Evolutionary conservation across 2,329 filamentous ascomycete species (phyloP), one percentile per base, ranked within the genome.

Genomic region (Fusarium sp.): DNA sequence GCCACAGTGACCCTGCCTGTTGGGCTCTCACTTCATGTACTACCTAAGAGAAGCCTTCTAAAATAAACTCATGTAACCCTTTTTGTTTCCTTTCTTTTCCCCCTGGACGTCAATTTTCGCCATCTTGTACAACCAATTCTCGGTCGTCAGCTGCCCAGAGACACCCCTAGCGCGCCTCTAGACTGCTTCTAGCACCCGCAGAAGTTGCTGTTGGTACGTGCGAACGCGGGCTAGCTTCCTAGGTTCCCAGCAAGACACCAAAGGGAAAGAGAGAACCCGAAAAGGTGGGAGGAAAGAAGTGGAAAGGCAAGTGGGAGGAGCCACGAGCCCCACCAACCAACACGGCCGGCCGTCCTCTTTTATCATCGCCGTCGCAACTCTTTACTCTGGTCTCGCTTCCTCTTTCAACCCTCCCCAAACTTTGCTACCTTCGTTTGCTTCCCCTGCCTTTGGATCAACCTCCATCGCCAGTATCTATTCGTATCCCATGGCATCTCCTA

Each of bases 341-440:
- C 47, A 31, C 47, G 47, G 27, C 64, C 63, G 66, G 61, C 67
- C 74, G 66, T 72, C 73, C 69, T 71, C 76, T 74, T 79, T 77
- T 77, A 79, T 79, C 77, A 74, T 71, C 65, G 70, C 69, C 67
- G 76, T 75, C 70, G 77, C 77, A 77, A 79, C 67, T 70, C 69
- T 76, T 31, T 68, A 34, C 58, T 73, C 66, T 31, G 66, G 47
- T 61, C 71, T 76, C 71, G 64, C 71, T 79, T 71, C 66, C 64
- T 76, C 66, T 69, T 64, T 67, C 68, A 70, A 72, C 67, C 67
- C 68, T 70, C 73, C 47, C 67, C 62, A 54, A 40, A 69, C 62
- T 61, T 61, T 67, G 65, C 63, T 67, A 63, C 64, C 59, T 63
- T 67, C 60, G 68, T 69, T 72, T 66, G 56, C 70, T 64, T 58